Conservation (phyloP, 2,329 filamentous ascomycete genomes). For the Mollisia scopiformis region DNA sequence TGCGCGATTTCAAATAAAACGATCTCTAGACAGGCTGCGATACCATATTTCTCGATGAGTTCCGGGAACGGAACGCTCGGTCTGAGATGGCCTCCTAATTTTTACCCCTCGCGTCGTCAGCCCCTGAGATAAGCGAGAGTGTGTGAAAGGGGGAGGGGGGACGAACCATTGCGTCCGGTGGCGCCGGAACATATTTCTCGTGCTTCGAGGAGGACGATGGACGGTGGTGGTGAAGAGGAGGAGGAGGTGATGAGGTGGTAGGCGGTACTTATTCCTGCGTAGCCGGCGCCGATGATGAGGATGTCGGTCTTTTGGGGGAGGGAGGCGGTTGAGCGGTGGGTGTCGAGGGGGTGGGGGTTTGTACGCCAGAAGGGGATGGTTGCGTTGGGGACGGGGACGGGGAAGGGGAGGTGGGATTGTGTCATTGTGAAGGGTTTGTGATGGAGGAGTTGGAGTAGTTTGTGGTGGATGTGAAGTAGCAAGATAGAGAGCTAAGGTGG, state of each 20-base stretch:
- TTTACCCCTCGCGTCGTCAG: not conserved
- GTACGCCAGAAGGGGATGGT: slow-evolving; percentile 23
- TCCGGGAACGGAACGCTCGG: slow-evolving; percentile 25
- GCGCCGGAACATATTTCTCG: slow-evolving; percentile 46
- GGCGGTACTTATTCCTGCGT: slow-evolving; percentile 20
- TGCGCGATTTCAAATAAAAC: slow-evolving; percentile 44
- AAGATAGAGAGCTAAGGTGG: too few relatives aligned
- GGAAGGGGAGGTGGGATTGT: not conserved
- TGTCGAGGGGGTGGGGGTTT: slow-evolving; percentile 21
- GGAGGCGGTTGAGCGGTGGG: slow-evolving; percentile 18
- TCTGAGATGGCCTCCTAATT: not conserved
- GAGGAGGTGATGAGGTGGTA: slow-evolving; percentile 18
- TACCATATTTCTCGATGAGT: slow-evolving; percentile 33
- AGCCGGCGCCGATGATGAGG: slow-evolving; percentile 35
- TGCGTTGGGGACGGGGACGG: slow-evolving; percentile 20
- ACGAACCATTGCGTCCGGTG: slow-evolving; percentile 39
- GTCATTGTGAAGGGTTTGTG: not conserved
- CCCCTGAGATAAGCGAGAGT: slow-evolving; percentile 33
- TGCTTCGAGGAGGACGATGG: slow-evolving; percentile 35
- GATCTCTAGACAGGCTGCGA: slow-evolving; percentile 41
- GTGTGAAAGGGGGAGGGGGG: slow-evolving; percentile 32
- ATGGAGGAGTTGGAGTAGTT: too few relatives aligned
- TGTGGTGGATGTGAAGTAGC: too few relatives aligned
- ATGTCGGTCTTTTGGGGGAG: slow-evolving; percentile 26
- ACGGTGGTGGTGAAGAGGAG: slow-evolving; percentile 1